Conservation (phyloP, 2,329 filamentous ascomycete species). For the Scedosporium aurantiacum region DNA sequence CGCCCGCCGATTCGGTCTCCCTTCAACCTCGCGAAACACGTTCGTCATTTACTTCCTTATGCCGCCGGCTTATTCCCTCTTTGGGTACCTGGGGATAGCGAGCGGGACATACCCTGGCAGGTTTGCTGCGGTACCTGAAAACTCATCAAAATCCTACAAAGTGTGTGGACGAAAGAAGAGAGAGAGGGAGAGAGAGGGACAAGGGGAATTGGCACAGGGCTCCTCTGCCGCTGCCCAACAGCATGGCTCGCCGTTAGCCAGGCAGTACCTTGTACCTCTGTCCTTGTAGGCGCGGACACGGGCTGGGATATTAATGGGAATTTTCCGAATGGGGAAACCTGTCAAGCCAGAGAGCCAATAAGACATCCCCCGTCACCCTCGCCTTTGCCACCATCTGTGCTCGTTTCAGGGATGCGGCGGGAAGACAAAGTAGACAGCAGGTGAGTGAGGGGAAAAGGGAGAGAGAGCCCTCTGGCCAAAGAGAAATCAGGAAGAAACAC, state of each 20-base stretch:
- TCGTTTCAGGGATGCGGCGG: background rate
- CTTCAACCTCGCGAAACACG: background rate
- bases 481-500: background rate
- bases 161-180: background rate
- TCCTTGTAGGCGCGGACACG: background rate
- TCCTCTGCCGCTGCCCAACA: background rate
- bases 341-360: background rate
- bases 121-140: background rate
- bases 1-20: no score
- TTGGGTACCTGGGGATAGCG: background rate
- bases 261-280: background rate
- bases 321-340: constrained; percentile 1
- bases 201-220: background rate
- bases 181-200: background rate
- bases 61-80: background rate
- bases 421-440: background rate
- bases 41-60: constrained; percentile 1
- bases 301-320: background rate
- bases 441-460: background rate
- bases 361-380: background rate
- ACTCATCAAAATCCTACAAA: background rate
- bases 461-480: background rate
- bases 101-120: background rate
- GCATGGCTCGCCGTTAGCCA: background rate
- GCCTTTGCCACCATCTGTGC: background rate